A percentile compares a stretch with the other conserved stretches of the same genome.
Evolutionary conservation across 1,284 basidiomycete species (phyloP).

Genomic region (Sphaerobolus stellatus): DNA sequence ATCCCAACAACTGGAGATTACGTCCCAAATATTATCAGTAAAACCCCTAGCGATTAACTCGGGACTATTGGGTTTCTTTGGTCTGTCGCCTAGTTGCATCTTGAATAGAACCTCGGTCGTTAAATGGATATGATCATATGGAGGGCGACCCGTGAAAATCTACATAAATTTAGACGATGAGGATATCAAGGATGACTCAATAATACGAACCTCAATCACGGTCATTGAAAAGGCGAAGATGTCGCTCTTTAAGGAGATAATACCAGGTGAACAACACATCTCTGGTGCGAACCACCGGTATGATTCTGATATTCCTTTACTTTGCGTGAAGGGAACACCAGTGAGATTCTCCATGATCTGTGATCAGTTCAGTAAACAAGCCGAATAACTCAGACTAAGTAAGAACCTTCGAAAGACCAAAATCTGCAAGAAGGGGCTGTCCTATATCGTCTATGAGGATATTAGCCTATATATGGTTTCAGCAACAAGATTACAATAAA

Average conservation of each 20-base stretch:
- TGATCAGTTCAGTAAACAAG: slow-evolving; percentile 6
- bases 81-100: slow-evolving; percentile 41
- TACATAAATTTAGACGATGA: slow-evolving; percentile 19
- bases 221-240: slow-evolving; percentile 58
- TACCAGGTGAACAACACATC: slow-evolving; percentile 48
- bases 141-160: slow-evolving; percentile 51
- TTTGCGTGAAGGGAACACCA: slow-evolving; percentile 53
- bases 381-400: neutral
- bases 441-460: slow-evolving; percentile 48
- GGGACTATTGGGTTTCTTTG: slow-evolving; percentile 39
- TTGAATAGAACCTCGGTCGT: slow-evolving; percentile 50
- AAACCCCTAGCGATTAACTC: slow-evolving; percentile 43
- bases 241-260: slow-evolving; percentile 48
- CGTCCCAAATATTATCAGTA: slow-evolving; percentile 45
- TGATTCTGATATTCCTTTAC: slow-evolving; percentile 46
- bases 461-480: slow-evolving; percentile 41
- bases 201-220: slow-evolving; percentile 45
- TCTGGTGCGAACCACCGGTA: slow-evolving; percentile 56
- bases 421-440: slow-evolving; percentile 54
- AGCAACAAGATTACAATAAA: neutral
- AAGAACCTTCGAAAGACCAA: slow-evolving; percentile 52
- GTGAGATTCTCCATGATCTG: slow-evolving; percentile 57
- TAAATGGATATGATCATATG: slow-evolving; percentile 46
- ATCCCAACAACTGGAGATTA: slow-evolving; percentile 48
- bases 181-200: neutral